Evolutionary conservation across 257 asterid species (phyloP).

Genomic region (Solanum pinnatisectum): DNA sequence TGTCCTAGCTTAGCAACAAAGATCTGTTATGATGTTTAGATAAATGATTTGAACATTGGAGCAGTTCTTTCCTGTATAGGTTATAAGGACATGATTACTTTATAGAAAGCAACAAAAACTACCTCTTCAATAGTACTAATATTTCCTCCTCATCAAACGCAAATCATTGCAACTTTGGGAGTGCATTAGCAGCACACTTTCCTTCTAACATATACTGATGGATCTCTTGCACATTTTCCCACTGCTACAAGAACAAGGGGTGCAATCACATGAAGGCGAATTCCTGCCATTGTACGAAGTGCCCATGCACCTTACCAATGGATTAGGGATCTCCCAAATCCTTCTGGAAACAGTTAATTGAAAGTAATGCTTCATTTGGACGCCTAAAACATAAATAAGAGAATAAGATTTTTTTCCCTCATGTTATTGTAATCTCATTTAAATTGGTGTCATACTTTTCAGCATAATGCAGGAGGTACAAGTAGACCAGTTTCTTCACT

Average conservation of each 20-base stretch:
- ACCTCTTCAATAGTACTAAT: slow-evolving; percentile 74
- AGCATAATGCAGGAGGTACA: slow-evolving; percentile 90
- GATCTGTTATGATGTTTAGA: background rate
- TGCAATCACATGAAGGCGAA: slow-evolving; percentile 81
- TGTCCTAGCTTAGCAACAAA: background rate
- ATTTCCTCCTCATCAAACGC: slow-evolving; percentile 81
- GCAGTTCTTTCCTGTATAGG: background rate
- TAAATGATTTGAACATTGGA: background rate
- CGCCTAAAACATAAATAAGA: slow-evolving; percentile 39
- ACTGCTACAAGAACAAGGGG: slow-evolving; percentile 76
- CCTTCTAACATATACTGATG: slow-evolving; percentile 93
- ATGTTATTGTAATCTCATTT: background rate
- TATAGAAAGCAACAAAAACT: slow-evolving; percentile 6
- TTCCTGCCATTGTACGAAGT: slow-evolving; percentile 97
- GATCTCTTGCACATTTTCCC: slow-evolving; percentile 88
- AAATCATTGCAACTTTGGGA: slow-evolving; percentile 87
- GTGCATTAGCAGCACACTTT: slow-evolving; percentile 94
- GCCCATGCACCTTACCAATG: slow-evolving; percentile 96
- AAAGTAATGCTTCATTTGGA: slow-evolving; percentile 78
- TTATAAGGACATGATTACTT: background rate
- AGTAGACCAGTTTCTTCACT: slow-evolving; percentile 93
- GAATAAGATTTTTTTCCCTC: background rate
- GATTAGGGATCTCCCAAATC: slow-evolving; percentile 91
- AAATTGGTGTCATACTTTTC: slow-evolving; percentile 48
- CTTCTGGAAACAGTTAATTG: slow-evolving; percentile 93